Percentiles rank a stretch among this genome's conserved stretches.
phyloP scores from a whole-genome alignment of 495 filamentous ascomycete species.

The Xylaria curta region DNA sequence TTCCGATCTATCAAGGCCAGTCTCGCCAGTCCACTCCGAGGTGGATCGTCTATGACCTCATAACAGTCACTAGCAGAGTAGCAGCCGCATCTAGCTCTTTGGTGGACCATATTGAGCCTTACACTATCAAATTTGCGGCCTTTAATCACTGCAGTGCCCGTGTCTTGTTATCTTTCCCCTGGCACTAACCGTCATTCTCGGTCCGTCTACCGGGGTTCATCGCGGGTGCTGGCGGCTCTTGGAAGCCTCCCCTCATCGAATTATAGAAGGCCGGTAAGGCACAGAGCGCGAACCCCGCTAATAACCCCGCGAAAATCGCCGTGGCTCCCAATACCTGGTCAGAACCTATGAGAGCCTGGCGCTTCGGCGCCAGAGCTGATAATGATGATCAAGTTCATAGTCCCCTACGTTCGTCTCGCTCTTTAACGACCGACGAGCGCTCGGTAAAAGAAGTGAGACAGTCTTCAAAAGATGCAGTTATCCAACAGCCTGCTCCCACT shows the following conservation, averaged over 20 bases:
- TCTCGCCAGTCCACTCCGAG: slow-evolving; percentile 29
- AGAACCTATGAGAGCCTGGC: slow-evolving; percentile 36
- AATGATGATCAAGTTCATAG: slow-evolving; percentile 21
- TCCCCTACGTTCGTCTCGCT: slow-evolving; percentile 21
- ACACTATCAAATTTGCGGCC: slow-evolving; percentile 12
- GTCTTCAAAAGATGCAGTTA: slow-evolving; percentile 18
- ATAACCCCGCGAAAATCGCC: slow-evolving; percentile 45
- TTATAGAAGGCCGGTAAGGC: slow-evolving; percentile 8
- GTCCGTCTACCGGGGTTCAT: slow-evolving; percentile 22
- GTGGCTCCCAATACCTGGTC: slow-evolving; percentile 36
- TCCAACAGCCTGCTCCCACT: slow-evolving; percentile 28
- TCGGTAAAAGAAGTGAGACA: slow-evolving; percentile 1
- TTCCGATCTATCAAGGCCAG: slow-evolving; percentile 31
- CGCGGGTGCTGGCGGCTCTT: slow-evolving; percentile 22
- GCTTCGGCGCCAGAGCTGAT: slow-evolving; percentile 42
- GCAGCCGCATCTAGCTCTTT: slow-evolving; percentile 29
- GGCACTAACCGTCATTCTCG: slow-evolving; percentile 18
- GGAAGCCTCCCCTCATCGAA: slow-evolving; percentile 14
- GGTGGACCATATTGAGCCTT: slow-evolving; percentile 30
- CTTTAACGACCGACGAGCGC: slow-evolving; percentile 9
- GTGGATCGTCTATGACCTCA: slow-evolving; percentile 41
- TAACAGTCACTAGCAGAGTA: slow-evolving; percentile 28
- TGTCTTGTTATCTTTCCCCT: slow-evolving; percentile 10
- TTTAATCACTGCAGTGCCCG: neutral
- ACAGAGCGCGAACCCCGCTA: slow-evolving; percentile 37